Evolutionary conservation across 2,329 filamentous ascomycete genomes (phyloP), one percentile per base, ranked within the genome.

Genomic region (Cyphellophora attinorum): DNA sequence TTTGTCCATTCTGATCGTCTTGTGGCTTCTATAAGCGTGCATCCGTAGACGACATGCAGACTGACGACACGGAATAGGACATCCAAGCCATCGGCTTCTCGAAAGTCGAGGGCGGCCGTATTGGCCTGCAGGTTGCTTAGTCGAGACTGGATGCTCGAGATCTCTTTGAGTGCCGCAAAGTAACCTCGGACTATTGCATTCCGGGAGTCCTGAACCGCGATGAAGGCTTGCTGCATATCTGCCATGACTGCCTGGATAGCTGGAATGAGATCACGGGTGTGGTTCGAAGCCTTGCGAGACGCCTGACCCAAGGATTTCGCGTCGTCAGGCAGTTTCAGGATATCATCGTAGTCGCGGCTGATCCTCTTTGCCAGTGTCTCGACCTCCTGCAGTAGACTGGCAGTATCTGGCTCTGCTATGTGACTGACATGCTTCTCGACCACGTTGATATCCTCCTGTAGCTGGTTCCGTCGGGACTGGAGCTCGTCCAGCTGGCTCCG

Each of bases 1-100:
- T 93, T 85, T 10, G 75, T 76, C 88, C 91, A 98, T 59, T 95
- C 88, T 19, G 79, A 79, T 14, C 91, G 79, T 38, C 84, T 76
- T 27, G 95, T 76, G 11, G 85, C 81, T 59, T 98, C 91, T 3
- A 85, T 74, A 13, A 93, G 65, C 39, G 94, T 82, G 2, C 86
- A 88, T 0, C 88, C 88, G 55, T 96, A 98, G 49, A 93, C 78
- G 37, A 81, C 80, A 0, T 91, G 91, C 18, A 96, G 71, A 43
- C 88, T 78, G 28, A 88, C 79, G 21, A 95, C 79, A 14, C 85
- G 68, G 12, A 79, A 77, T 14, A 98, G 68, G 27, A 84, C 74
- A 43, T 93, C 81, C 53, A 95, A 88, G 0, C 82, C 80, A 19
- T 84, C 82, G 40, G 91, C 82, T 39, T 82, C 74, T 5, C 81